Percentiles rank a stretch among this genome's conserved stretches.
Evolutionary conservation across 805 yeast genomes (phyloP).

Genomic region (Ogataea pini): DNA sequence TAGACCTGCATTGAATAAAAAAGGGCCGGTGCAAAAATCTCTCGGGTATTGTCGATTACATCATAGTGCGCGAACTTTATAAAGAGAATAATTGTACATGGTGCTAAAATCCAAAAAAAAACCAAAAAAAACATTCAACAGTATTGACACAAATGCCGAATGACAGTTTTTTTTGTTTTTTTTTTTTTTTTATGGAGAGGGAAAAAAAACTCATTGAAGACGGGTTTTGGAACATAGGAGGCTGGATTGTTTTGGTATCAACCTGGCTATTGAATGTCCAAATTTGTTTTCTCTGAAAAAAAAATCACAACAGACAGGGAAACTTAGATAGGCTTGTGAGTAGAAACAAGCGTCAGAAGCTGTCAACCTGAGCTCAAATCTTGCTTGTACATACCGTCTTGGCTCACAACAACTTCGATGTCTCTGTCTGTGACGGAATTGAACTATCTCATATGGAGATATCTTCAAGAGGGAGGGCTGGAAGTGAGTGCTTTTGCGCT

Average conservation of each 20-base stretch:
- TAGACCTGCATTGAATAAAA: not conserved
- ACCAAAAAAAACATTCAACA: not conserved
- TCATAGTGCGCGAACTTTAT: slow-evolving; percentile 1
- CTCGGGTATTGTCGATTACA: not conserved
- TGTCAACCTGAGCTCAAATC: not conserved
- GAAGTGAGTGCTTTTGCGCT: slow-evolving; percentile 80
- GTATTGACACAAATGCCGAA: too few species aligned
- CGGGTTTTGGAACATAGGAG: not conserved
- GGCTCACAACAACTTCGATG: slow-evolving; percentile 43
- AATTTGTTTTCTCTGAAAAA: not conserved
- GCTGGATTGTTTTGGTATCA: not conserved
- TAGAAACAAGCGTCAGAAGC: not conserved
- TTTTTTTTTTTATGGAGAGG: too few species aligned
- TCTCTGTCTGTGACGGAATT: slow-evolving; percentile 80
- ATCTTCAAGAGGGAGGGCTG: slow-evolving; percentile 80
- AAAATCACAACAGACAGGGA: not conserved
- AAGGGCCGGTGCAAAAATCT: not conserved
- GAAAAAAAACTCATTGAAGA: not conserved
- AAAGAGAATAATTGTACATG: too few species aligned
- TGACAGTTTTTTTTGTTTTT: too few species aligned
- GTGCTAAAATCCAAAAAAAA: not conserved
- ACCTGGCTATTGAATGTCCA: not conserved
- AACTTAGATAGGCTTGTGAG: not conserved
- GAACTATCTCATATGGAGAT: slow-evolving; percentile 91
- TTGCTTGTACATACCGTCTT: not conserved